These are phyloP conservation scores for Tulasnella calospora DNA, from an alignment of 768 basidiomycete species.

Conservation along the genomic window DNA sequence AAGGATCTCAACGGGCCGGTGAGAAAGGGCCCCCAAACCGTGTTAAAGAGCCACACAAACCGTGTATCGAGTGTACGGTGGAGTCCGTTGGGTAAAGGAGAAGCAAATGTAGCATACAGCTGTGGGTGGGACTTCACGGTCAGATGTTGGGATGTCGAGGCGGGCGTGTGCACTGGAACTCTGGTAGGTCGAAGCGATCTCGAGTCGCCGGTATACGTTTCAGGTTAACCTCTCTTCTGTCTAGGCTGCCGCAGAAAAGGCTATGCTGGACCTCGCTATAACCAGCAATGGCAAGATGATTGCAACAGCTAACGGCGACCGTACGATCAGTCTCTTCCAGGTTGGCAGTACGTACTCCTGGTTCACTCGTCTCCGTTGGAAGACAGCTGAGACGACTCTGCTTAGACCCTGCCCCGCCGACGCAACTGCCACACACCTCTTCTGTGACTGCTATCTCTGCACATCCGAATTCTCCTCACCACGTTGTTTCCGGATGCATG, in stretches of 20 bases:
- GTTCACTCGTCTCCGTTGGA: background rate
- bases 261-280: conserved; percentile 59
- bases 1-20: conserved; percentile 43
- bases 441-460: conserved; percentile 60
- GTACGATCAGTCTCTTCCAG: conserved; percentile 59
- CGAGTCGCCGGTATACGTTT: background rate
- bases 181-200: conserved; percentile 44
- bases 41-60: conserved; percentile 78
- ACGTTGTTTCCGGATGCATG: conserved; percentile 67
- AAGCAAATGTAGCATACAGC: conserved; percentile 52
- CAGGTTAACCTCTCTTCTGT: background rate
- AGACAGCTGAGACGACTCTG: background rate
- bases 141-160: conserved; percentile 79
- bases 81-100: conserved; percentile 31
- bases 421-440: conserved; percentile 55
- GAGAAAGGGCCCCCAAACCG: conserved; percentile 57
- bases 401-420: conserved; percentile 33
- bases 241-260: conserved; percentile 68
- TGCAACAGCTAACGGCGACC: conserved; percentile 66
- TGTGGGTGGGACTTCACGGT: conserved; percentile 90
- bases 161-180: conserved; percentile 63
- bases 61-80: conserved; percentile 74
- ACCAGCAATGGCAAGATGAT: conserved; percentile 44
- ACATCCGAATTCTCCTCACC: conserved; percentile 40
- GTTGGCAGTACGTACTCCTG: conserved; percentile 51